Percentiles rank a stretch among this genome's conserved stretches.
Evolutionary conservation across 495 filamentous ascomycete species (phyloP).

Genomic region (Letharia lupina): DNA sequence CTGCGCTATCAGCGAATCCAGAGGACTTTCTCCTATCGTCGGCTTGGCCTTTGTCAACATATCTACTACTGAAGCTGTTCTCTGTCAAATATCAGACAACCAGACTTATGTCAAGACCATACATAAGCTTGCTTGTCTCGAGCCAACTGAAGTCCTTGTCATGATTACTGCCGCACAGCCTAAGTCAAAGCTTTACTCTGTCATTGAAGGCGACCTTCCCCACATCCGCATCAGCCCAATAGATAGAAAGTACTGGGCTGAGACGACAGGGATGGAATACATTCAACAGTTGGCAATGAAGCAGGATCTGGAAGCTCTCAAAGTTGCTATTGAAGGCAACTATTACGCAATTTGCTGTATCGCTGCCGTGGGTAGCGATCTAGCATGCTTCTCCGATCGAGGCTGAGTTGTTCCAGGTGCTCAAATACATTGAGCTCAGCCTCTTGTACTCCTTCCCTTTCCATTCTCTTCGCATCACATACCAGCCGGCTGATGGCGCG

Average conservation of each 20-base stretch:
- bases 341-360: constrained; percentile 89
- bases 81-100: constrained; percentile 85
- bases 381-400: neutral
- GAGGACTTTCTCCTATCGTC: constrained; percentile 75
- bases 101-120: constrained; percentile 80
- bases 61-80: constrained; percentile 67
- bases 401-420: constrained; percentile 43
- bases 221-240: constrained; percentile 56
- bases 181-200: constrained; percentile 66
- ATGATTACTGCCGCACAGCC: constrained; percentile 57
- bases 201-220: constrained; percentile 59
- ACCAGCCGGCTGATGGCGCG: constrained; percentile 78
- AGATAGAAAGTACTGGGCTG: constrained; percentile 87
- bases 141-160: constrained; percentile 67
- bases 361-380: constrained; percentile 57
- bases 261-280: constrained; percentile 66
- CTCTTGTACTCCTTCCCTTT: constrained; percentile 56
- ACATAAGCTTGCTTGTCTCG: constrained; percentile 71
- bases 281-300: constrained; percentile 69
- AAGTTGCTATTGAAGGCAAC: constrained; percentile 67
- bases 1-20: constrained; percentile 86
- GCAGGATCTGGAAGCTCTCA: constrained; percentile 70
- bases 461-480: constrained; percentile 77
- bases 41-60: constrained; percentile 86
- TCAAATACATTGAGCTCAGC: constrained; percentile 72